These are phyloP conservation scores for Crassisporium funariophilum DNA, from an alignment of 768 basidiomycete genomes.

Conservation along the genomic window DNA sequence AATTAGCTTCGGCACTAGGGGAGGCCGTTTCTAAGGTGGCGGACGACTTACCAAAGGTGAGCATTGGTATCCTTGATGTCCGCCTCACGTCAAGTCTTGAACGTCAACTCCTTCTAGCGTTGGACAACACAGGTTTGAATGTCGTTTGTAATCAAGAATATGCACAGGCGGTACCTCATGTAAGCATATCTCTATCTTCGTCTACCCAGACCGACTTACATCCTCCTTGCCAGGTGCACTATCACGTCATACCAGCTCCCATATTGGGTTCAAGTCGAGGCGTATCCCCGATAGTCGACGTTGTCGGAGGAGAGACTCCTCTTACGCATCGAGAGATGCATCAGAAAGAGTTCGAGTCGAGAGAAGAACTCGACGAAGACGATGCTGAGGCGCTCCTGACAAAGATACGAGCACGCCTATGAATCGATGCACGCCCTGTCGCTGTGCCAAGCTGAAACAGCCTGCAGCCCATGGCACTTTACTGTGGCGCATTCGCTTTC, in stretches of 20 bases:
- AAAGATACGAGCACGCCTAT: slow-evolving; percentile 19
- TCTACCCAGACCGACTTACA: neutral
- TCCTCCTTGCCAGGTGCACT: slow-evolving; percentile 57
- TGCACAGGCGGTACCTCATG: slow-evolving; percentile 80
- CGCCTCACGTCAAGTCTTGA: no score
- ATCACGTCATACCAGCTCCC: slow-evolving; percentile 77
- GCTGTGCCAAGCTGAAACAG: no score
- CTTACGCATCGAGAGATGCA: slow-evolving; percentile 59
- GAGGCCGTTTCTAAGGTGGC: slow-evolving; percentile 62
- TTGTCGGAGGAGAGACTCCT: slow-evolving; percentile 21
- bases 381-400: slow-evolving; percentile 45
- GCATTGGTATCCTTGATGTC: slow-evolving; percentile 8
- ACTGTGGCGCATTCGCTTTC: neutral
- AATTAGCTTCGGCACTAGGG: slow-evolving; percentile 60
- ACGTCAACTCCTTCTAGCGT: slow-evolving; percentile 36
- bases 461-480: neutral
- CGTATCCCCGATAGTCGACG: slow-evolving; percentile 9
- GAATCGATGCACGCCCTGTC: neutral
- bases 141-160: slow-evolving; percentile 84
- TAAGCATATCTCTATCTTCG: slow-evolving; percentile 29
- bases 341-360: slow-evolving; percentile 55
- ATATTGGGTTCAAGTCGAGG: slow-evolving; percentile 29
- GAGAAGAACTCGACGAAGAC: slow-evolving; percentile 62
- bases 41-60: slow-evolving; percentile 59
- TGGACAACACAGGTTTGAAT: slow-evolving; percentile 69